Evolutionary conservation across 116 monocot species (phyloP).

Genomic region (Iris pallida): DNA sequence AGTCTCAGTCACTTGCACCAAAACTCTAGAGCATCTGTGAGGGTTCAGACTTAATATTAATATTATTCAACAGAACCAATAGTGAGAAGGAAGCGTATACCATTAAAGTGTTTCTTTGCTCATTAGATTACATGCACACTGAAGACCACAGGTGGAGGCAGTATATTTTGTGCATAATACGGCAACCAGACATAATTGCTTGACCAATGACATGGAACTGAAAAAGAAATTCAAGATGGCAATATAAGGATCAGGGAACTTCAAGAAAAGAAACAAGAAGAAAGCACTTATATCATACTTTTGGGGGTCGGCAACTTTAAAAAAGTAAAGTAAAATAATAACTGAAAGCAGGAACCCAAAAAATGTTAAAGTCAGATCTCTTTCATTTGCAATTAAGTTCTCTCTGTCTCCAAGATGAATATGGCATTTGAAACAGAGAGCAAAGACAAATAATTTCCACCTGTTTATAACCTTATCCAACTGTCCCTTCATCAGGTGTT

Average conservation of each 20-base stretch:
- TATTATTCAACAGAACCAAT: neutral
- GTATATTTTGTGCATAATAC: conserved; percentile 1
- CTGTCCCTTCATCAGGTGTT: neutral
- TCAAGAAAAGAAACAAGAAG: neutral
- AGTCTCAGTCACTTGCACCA: too few species aligned
- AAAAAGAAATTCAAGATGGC: neutral
- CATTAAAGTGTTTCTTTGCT: neutral
- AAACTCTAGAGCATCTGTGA: too few species aligned
- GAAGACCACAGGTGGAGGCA: neutral
- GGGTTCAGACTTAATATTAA: too few species aligned
- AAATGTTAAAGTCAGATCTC: neutral
- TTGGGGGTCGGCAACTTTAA: neutral
- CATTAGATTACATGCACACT: neutral
- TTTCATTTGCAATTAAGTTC: neutral
- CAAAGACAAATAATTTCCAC: neutral
- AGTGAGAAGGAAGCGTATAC: neutral
- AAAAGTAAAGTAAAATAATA: neutral
- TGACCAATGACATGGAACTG: conserved; percentile 2
- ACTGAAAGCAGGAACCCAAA: neutral
- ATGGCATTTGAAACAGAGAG: neutral
- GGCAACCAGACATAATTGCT: conserved; percentile 3
- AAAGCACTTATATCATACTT: neutral
- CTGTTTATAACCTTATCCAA: neutral
- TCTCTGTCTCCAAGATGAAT: neutral
- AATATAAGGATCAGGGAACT: neutral